A percentile compares a stretch with the other conserved stretches of the same genome.
Evolutionary conservation across 2,329 filamentous ascomycete species (phyloP).

Genomic region (Clonostachys chloroleuca): DNA sequence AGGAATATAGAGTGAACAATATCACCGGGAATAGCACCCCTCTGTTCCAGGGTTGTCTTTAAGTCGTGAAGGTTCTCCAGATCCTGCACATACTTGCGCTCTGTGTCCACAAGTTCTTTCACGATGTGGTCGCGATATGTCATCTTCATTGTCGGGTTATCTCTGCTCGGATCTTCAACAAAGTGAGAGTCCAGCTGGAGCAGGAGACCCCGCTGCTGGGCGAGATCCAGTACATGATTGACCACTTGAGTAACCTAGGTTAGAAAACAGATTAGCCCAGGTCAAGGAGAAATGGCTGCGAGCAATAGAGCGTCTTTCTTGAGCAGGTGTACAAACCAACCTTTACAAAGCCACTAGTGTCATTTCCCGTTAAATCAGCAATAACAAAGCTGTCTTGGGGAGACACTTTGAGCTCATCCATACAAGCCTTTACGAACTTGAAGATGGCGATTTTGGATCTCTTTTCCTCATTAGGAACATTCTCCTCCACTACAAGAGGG

Average conservation of each 20-base stretch:
- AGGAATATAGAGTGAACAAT: conserved; percentile 92
- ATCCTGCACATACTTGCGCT: conserved; percentile 97
- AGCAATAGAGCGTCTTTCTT: not conserved
- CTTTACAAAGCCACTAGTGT: conserved; percentile 97
- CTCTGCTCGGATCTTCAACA: conserved; percentile 43
- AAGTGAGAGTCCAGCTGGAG: conserved; percentile 54
- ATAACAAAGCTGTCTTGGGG: conserved; percentile 87
- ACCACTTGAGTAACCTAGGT: conserved; percentile 78
- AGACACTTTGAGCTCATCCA: conserved; percentile 75
- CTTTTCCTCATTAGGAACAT: conserved; percentile 58
- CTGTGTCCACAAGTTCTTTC: conserved; percentile 86
- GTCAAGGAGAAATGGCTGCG: not conserved
- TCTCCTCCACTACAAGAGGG: conserved; percentile 59
- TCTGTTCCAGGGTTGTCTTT: conserved; percentile 86
- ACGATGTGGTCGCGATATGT: conserved; percentile 82
- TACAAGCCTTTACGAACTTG: conserved; percentile 87
- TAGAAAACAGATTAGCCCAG: not conserved
- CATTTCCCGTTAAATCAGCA: conserved; percentile 84
- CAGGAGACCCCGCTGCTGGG: conserved; percentile 74
- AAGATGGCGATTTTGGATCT: conserved; percentile 84
- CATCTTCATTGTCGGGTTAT: conserved; percentile 58
- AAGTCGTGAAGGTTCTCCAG: conserved; percentile 89
- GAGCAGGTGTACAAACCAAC: conserved; percentile 34
- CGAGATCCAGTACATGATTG: conserved; percentile 84
- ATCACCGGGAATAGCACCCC: conserved; percentile 83